Base-by-base conservation (phyloP, 495 filamentous ascomycete species). In the Penicillium turbatum region DNA sequence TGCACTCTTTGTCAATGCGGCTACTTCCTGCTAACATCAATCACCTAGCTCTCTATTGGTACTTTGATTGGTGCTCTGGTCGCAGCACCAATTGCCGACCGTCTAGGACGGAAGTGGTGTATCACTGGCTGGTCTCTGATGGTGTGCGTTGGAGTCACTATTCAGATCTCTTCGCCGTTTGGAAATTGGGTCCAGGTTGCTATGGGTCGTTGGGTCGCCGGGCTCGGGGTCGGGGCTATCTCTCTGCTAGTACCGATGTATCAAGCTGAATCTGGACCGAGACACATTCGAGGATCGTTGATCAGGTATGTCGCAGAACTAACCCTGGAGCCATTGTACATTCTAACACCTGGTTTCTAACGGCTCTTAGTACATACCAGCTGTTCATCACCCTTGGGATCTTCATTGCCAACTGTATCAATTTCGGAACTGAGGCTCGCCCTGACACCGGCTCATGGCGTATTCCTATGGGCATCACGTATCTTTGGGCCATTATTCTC, bases 301-400 rank as follows among this genome's bases (percentile, higher is more conserved):
- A 78, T 89, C 35, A 73, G 80, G 82, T 70, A 73, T 41, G 53
- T 53, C 29, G 2, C 9, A 4, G 5, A 43, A 2, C 40, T 3
- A 27, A 2, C 13, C 10, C 10, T 27, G 1, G n/a, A 16, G 13
- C 6, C 15, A 8, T 36, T 2, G 5, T 8, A 16, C 1, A 32
- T 7, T n/a, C n/a, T n/a, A n/a, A n/a, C n/a, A n/a, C n/a, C n/a
- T n/a, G 13, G 4, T 7, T 17, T 19, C 56, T 39, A 48, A 53
- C 48, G 29, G 9, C 17, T 30, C 24, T 11, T 36, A 69, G 70
- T 51, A 70, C 70, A 61, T 93, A 95, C 69, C 89, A 93, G 69
- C 76, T 93, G 2, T 90, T 93, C 73, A 88, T 95, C 70, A 92
- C 90, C 0, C 71, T 90, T 35, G 90, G 90, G 29, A 93, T 92